Evolutionary conservation across 257 asterid species (phyloP).

Genomic region (Capsicum baccatum): DNA sequence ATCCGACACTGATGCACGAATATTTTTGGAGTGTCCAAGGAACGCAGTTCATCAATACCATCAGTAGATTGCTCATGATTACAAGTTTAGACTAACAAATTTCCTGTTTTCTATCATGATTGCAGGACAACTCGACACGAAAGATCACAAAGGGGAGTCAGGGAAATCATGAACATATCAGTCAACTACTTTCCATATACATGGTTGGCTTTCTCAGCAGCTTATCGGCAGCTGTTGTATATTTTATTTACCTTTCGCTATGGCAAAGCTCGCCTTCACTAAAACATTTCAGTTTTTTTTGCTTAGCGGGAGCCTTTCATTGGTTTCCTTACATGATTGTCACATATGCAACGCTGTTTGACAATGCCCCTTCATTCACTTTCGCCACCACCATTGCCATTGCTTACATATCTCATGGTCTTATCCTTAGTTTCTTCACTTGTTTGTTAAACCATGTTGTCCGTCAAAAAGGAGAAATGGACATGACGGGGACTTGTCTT

Average conservation of each 20-base stretch:
- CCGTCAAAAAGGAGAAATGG: conserved; percentile 29
- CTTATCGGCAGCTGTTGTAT: conserved; percentile 58
- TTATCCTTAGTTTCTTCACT: conserved; percentile 52
- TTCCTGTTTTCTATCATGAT: conserved; percentile 24
- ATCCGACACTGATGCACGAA: neutral
- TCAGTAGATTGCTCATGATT: neutral
- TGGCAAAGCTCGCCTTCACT: conserved; percentile 41
- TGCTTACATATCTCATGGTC: conserved; percentile 54
- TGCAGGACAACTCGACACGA: conserved; percentile 43
- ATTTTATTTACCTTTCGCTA: conserved; percentile 50
- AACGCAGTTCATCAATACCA: neutral
- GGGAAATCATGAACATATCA: conserved; percentile 33
- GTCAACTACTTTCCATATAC: conserved; percentile 57
- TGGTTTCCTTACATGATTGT: conserved; percentile 64
- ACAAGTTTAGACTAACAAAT: neutral
- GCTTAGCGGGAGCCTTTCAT: conserved; percentile 61
- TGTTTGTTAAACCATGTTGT: conserved; percentile 39
- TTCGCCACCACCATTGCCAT: conserved; percentile 53
- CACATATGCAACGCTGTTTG: conserved; percentile 47
- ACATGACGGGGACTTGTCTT: conserved; percentile 44
- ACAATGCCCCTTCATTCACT: conserved; percentile 37
- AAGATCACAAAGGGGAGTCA: conserved; percentile 28
- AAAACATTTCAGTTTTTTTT: conserved; percentile 46
- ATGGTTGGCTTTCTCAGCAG: conserved; percentile 60
- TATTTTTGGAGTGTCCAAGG: neutral